A percentile compares a stretch with the other conserved stretches of the same genome.
phyloP scores from a whole-genome alignment of 208 protist species.

The Crithidia mellificae region DNA sequence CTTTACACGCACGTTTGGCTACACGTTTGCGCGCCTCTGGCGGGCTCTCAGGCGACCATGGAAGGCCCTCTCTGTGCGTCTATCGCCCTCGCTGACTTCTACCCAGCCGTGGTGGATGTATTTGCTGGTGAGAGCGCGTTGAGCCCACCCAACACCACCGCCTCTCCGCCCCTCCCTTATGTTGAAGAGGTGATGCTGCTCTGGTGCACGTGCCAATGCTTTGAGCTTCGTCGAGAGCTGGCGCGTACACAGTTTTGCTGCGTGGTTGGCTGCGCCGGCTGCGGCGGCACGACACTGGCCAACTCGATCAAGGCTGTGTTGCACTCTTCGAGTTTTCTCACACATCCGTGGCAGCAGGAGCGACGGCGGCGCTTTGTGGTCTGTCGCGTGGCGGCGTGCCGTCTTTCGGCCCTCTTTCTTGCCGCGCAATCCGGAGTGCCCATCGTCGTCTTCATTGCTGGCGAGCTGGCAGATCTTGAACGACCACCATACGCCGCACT shows the following conservation, averaged over 20 bases:
- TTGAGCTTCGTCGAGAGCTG: slow-evolving; percentile 48
- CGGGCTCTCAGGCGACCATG: slow-evolving; percentile 36
- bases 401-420: slow-evolving; percentile 38
- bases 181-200: slow-evolving; percentile 31
- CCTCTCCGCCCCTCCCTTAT: slow-evolving; percentile 2
- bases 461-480: slow-evolving; percentile 45
- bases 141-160: neutral
- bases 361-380: slow-evolving; percentile 27
- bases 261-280: slow-evolving; percentile 23
- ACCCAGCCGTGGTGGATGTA: slow-evolving; percentile 6
- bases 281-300: slow-evolving; percentile 23
- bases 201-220: slow-evolving; percentile 49
- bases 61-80: slow-evolving; percentile 35
- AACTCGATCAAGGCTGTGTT: slow-evolving; percentile 12
- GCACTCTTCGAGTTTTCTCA: slow-evolving; percentile 2
- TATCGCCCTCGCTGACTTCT: slow-evolving; percentile 30
- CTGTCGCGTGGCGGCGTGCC: slow-evolving; percentile 25
- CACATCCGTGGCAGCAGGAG: too few relatives aligned
- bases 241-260: slow-evolving; percentile 20
- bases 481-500: slow-evolving; percentile 35
- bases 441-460: slow-evolving; percentile 44
- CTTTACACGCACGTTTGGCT: slow-evolving; percentile 38
- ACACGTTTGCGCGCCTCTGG: slow-evolving; percentile 19
- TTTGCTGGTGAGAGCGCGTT: slow-evolving; percentile 1
- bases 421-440: slow-evolving; percentile 34